Evolutionary conservation across 306 rosid genomes (phyloP).

Genomic region (Fragaria iinumae): DNA sequence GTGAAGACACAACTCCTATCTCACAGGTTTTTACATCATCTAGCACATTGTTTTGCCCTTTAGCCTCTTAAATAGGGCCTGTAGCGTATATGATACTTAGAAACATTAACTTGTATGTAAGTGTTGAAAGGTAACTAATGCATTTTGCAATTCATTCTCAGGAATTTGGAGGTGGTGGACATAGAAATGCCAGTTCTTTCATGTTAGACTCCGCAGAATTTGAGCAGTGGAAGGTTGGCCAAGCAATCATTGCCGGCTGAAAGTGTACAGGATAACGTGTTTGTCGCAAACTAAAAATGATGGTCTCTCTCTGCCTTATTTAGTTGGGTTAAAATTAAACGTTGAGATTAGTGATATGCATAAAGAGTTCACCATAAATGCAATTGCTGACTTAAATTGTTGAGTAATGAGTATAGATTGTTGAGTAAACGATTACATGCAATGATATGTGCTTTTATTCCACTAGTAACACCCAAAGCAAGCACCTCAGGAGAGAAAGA

Average conservation of each 20-base stretch:
- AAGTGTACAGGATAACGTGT: neutral
- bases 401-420: neutral
- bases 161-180: constrained; percentile 92
- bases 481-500: constrained; percentile 34
- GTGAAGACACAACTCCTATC: constrained; percentile 69
- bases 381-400: neutral
- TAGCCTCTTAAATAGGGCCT: neutral
- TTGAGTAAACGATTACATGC: neutral
- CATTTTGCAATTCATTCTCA: constrained; percentile 25
- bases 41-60: neutral
- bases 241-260: neutral
- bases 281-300: neutral
- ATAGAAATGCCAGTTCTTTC: constrained; percentile 77
- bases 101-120: neutral
- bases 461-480: constrained; percentile 36
- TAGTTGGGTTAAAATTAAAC: neutral
- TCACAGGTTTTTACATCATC: constrained; percentile 51
- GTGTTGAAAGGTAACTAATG: constrained; percentile 6
- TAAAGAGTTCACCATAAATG: neutral
- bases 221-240: constrained; percentile 61
- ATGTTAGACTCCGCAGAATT: constrained; percentile 54
- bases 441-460: constrained; percentile 13
- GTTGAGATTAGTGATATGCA: neutral
- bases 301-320: neutral
- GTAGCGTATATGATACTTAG: neutral